phyloP scores from a whole-genome alignment of 306 rosid species.

The Prunus mume region DNA sequence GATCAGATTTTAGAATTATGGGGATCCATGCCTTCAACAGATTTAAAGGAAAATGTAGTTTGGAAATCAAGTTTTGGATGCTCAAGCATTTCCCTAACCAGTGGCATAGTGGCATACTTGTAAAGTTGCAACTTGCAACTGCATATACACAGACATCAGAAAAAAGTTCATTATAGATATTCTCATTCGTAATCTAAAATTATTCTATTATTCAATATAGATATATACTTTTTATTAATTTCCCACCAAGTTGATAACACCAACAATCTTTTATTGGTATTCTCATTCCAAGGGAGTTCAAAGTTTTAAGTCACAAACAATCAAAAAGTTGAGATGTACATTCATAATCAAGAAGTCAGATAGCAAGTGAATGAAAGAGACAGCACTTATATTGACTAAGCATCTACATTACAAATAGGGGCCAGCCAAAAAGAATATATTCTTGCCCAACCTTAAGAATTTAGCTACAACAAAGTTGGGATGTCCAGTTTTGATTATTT shows the following conservation, averaged over 20 bases:
- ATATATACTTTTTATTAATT: not conserved
- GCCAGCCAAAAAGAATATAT: slow-evolving; percentile 8
- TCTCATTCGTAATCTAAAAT: not conserved
- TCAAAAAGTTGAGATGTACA: not conserved
- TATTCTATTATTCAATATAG: not conserved
- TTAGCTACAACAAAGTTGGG: slow-evolving; percentile 8
- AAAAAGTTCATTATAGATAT: not conserved
- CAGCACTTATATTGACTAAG: slow-evolving; percentile 21
- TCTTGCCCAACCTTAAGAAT: not conserved
- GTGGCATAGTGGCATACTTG: not conserved
- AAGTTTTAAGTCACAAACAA: not conserved
- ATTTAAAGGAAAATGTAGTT: slow-evolving; percentile 7
- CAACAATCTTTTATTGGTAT: not conserved
- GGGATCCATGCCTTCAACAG: slow-evolving; percentile 9
- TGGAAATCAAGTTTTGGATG: slow-evolving; percentile 18
- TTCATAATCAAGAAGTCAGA: not conserved
- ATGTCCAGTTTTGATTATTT: slow-evolving; percentile 27
- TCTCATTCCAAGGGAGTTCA: not conserved
- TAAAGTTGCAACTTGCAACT: not conserved
- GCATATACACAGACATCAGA: not conserved
- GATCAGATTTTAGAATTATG: slow-evolving; percentile 4
- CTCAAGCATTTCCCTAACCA: not conserved
- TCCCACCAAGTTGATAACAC: not conserved
- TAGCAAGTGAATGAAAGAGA: not conserved
- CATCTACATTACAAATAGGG: slow-evolving; percentile 21